Evolutionary conservation across 768 basidiomycete species (phyloP).

Genomic region (Tulasnella sp.): DNA sequence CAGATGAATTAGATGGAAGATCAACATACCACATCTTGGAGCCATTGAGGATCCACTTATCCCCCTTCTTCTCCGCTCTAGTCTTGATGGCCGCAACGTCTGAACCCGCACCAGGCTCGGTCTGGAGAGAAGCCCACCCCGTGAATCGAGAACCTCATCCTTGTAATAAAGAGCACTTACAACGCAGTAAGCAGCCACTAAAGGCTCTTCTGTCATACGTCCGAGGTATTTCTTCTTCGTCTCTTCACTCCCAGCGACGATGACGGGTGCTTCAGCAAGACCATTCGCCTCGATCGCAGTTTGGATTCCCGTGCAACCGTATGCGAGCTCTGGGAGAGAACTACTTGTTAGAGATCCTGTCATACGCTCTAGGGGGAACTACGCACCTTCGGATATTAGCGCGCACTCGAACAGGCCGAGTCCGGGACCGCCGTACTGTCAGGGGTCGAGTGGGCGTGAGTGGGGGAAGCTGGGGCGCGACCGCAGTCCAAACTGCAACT

Average conservation of each 20-base stretch:
- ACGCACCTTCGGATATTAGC: slow-evolving; percentile 25
- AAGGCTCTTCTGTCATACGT: slow-evolving; percentile 28
- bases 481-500: neutral
- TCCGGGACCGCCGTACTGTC: slow-evolving; percentile 27
- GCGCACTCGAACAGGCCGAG: slow-evolving; percentile 26
- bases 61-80: slow-evolving; percentile 25
- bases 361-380: neutral
- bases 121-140: slow-evolving; percentile 5
- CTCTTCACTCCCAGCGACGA: slow-evolving; percentile 26
- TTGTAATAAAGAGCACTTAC: slow-evolving; percentile 7
- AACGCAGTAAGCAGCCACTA: slow-evolving; percentile 29
- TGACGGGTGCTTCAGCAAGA: slow-evolving; percentile 26
- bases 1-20: neutral
- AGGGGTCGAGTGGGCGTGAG: neutral
- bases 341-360: too few species aligned
- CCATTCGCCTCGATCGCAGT: slow-evolving; percentile 31
- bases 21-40: slow-evolving; percentile 27
- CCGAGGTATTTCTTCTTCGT: slow-evolving; percentile 30
- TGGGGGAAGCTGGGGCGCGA: neutral
- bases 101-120: slow-evolving; percentile 29
- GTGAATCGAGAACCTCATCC: neutral
- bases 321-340: slow-evolving; percentile 20
- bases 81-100: slow-evolving; percentile 31
- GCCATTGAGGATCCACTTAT: slow-evolving; percentile 24
- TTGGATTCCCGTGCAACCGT: slow-evolving; percentile 26